A percentile compares a stretch with the other conserved stretches of the same genome.
These are phyloP conservation scores for Hyaloscypha hepaticicola DNA, from an alignment of 495 filamentous ascomycete species.

Conservation along the genomic window DNA sequence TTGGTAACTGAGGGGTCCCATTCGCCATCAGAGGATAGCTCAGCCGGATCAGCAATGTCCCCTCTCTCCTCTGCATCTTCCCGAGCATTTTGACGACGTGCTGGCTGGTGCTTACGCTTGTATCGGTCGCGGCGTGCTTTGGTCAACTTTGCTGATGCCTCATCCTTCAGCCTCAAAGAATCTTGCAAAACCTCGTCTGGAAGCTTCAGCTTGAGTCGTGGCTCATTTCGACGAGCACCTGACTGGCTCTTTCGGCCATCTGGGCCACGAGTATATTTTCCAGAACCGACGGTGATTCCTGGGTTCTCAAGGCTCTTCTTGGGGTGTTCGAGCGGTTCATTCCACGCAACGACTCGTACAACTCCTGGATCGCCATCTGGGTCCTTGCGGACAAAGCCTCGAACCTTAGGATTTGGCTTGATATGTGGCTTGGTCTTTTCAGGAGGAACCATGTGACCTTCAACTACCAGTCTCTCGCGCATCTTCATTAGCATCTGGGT, in stretches of 20 bases:
- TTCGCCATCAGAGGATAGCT: too few relatives aligned
- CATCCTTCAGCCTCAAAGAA: not conserved
- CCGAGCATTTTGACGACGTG: too few relatives aligned
- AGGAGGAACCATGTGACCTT: slow-evolving; percentile 41
- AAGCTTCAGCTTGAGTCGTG: not conserved
- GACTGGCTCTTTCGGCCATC: not conserved
- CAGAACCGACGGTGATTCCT: slow-evolving; percentile 26
- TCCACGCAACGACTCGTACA: slow-evolving; percentile 29
- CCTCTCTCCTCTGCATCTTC: too few relatives aligned
- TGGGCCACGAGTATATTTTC: slow-evolving; percentile 18
- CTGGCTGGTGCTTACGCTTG: too few relatives aligned
- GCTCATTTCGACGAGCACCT: not conserved
- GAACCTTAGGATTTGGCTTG: slow-evolving; percentile 26
- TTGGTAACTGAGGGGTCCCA: too few relatives aligned
- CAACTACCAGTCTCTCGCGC: slow-evolving; percentile 30
- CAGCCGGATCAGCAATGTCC: too few relatives aligned
- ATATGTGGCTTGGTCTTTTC: slow-evolving; percentile 23
- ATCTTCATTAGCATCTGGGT: slow-evolving; percentile 35
- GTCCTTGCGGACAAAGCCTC: slow-evolving; percentile 34
- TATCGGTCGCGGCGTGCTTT: too few relatives aligned
- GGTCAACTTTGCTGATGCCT: not conserved
- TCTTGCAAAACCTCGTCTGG: not conserved
- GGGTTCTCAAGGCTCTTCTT: slow-evolving; percentile 19
- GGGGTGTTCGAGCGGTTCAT: slow-evolving; percentile 33
- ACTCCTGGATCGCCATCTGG: not conserved